Evolutionary conservation across 2,329 filamentous ascomycete species (phyloP), one percentile per base, ranked within the genome.

Genomic region (Ceratocystiopsis brevicomis): DNA sequence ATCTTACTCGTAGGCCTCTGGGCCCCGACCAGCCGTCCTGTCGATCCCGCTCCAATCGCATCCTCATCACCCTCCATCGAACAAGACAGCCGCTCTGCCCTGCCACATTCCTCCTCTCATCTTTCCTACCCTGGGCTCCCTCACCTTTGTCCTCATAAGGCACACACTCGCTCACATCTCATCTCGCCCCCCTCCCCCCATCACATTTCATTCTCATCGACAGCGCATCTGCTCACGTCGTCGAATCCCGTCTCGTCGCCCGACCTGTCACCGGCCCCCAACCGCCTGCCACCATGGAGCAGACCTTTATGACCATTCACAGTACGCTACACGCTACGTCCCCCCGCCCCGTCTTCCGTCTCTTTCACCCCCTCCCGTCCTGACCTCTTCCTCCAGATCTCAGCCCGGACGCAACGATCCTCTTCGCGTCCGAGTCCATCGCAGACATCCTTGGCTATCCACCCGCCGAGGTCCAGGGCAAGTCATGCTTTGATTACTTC

Each of bases 291-390:
- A 83, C 15, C 33, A 83, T 84, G 81, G 81, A 87, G 61, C 81
- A 81, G 52, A 90, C 84, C 32, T 92, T 92, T 63, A 90, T 92
- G 64, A 86, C 83, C 52, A 90, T 92, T 56, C 84, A 90, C 57
- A 84, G 84, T 82, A 63, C 64, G 76, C 66, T 30, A 6, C 19
- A 6, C 6, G n/a, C n/a, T n/a, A n/a, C n/a, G n/a, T n/a, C n/a
- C n/a, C 15, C 5, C 35, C 15, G 40, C 18, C 18, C 6, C 18
- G 16, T 17, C 21, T n/a, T 4, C 5, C 36, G 6, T 36, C 12
- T 14, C 6, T 17, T 17, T 13, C 14, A 4, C 10, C 37, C 9
- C 15, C n/a, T 16, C 32, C 2, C 8, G 8, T 21, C 19, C 38
- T 41, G 17, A 21, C 17, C 8, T 30, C 8, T 11, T 11, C 17